Evolutionary conservation across 140 eudicot genomes (phyloP).

Genomic region (Flaveria floridana): DNA sequence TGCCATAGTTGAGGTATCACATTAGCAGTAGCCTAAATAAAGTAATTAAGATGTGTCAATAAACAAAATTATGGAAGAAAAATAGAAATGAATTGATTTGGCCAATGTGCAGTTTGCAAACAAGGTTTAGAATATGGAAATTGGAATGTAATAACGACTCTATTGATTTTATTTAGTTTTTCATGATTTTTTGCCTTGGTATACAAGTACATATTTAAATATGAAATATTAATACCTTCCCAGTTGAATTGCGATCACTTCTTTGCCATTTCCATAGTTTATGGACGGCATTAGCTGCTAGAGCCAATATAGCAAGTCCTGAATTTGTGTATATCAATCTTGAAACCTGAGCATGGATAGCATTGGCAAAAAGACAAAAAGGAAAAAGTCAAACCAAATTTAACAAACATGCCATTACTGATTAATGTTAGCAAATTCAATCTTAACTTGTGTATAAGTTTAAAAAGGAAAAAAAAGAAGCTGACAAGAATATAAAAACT

Average conservation of each 20-base stretch:
- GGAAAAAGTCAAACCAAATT: not conserved
- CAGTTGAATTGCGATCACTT: constrained; percentile 54
- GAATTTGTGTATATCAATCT: constrained; percentile 78
- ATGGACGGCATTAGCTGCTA: constrained; percentile 77
- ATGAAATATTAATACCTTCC: constrained; percentile 48
- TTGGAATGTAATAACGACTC: not conserved
- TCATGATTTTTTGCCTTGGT: not conserved
- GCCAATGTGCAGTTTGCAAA: not conserved
- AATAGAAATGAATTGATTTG: not conserved
- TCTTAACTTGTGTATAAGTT: not conserved
- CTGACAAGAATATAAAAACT: not conserved
- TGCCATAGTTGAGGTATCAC: constrained; percentile 72
- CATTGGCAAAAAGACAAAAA: not conserved
- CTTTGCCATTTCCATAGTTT: constrained; percentile 85
- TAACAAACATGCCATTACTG: not conserved
- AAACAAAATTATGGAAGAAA: not conserved
- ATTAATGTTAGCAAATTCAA: not conserved
- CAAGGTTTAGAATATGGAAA: not conserved
- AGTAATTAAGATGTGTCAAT: not conserved
- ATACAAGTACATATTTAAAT: not conserved
- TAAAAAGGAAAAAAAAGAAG: not conserved
- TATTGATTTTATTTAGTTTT: not conserved
- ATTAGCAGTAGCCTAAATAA: constrained; percentile 64
- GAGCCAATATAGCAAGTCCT: constrained; percentile 71
- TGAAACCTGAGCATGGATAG: constrained; percentile 49